Conservation (phyloP, 139 green algal species). For the Auxenochlorella protothecoides region DNA sequence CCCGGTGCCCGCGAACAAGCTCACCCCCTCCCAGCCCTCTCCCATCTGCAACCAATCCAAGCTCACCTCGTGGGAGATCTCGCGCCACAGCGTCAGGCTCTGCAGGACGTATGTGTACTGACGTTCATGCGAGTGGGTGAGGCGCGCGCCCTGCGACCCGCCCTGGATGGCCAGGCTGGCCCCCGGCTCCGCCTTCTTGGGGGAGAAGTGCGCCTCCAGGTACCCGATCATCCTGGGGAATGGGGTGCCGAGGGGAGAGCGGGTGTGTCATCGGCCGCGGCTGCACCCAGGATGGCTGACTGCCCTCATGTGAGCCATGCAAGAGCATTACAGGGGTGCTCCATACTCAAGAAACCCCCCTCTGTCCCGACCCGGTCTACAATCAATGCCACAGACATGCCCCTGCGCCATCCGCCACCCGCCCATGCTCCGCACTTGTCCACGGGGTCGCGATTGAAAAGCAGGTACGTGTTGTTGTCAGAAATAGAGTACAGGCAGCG, state of each 20-base stretch:
- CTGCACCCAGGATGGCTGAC: too few species aligned
- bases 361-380: neutral
- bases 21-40: too few species aligned
- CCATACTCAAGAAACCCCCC: too few species aligned
- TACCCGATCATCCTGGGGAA: conserved; percentile 40
- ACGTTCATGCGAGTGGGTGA: conserved; percentile 76
- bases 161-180: conserved; percentile 46
- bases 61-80: conserved; percentile 51
- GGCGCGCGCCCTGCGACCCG: conserved; percentile 49
- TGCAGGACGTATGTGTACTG: conserved; percentile 88
- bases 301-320: too few species aligned
- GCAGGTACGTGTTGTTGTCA: conserved; percentile 90
- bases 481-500: conserved; percentile 76
- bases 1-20: too few species aligned
- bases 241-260: too few species aligned
- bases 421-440: conserved; percentile 26
- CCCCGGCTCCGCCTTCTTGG: conserved; percentile 8
- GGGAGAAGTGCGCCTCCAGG: conserved; percentile 36
- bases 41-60: neutral
- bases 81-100: conserved; percentile 80
- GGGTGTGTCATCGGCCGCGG: too few species aligned
- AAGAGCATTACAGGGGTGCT: neutral
- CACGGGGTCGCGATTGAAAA: conserved; percentile 82
- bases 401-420: neutral
- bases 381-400: neutral